Conservation (phyloP, 2,329 filamentous ascomycete genomes). For the Aureobasidium zeae region DNA sequence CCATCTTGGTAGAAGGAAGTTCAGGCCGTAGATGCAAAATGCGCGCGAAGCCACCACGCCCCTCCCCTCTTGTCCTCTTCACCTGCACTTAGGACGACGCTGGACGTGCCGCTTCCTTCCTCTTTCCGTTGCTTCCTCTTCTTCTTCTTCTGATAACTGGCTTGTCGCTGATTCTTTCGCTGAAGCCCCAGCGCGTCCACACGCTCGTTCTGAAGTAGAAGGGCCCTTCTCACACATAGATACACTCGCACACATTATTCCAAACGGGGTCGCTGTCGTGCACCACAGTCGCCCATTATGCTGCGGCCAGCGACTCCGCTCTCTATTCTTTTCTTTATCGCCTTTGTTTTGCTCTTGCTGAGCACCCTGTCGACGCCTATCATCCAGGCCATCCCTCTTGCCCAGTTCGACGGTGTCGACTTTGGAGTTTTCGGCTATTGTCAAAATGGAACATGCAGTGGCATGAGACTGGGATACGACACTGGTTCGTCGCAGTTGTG, state of each 20-base stretch:
- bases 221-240: not conserved
- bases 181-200: too few relatives aligned
- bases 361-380: slow-evolving; percentile 88
- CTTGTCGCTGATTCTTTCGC: not conserved
- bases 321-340: slow-evolving; percentile 71
- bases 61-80: too few relatives aligned
- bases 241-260: not conserved
- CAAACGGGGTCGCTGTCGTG: not conserved
- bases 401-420: slow-evolving; percentile 62
- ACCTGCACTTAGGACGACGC: too few relatives aligned
- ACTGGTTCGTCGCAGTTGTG: slow-evolving; percentile 49
- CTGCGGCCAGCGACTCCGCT: slow-evolving; percentile 88
- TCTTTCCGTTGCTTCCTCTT: not conserved
- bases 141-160: not conserved
- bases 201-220: slow-evolving; percentile 11
- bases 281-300: slow-evolving; percentile 47
- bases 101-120: too few relatives aligned
- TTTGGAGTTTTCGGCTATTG: slow-evolving; percentile 96
- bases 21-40: too few relatives aligned
- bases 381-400: slow-evolving; percentile 74
- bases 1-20: too few relatives aligned
- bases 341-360: slow-evolving; percentile 76
- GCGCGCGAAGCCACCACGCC: too few relatives aligned
- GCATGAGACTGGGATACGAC: slow-evolving; percentile 75
- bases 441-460: slow-evolving; percentile 54